These are phyloP conservation scores for Bryum argenteum DNA, from an alignment of 225 moss, liverwort and hornwort species.

Conservation along the genomic window DNA sequence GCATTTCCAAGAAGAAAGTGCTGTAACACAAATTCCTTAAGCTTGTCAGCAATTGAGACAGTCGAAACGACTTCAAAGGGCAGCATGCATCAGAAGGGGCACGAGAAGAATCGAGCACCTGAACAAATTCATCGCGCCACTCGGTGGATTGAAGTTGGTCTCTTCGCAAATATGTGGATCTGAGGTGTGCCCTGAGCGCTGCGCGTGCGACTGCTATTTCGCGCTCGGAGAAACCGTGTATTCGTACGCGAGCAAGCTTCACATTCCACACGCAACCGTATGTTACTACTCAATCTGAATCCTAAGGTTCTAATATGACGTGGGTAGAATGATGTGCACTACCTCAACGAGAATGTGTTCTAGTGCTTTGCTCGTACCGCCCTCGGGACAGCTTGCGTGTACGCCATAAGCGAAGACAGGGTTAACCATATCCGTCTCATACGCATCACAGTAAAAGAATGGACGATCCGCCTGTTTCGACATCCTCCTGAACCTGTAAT, in stretches of 20 bases:
- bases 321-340: background rate
- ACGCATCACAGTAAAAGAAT: conserved; percentile 59
- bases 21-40: conserved; percentile 39
- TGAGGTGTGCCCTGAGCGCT: conserved; percentile 48
- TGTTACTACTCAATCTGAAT: background rate
- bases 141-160: conserved; percentile 61
- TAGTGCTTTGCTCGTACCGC: conserved; percentile 66
- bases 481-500: conserved; percentile 61
- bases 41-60: background rate
- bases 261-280: background rate
- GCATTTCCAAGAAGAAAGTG: conserved; percentile 65
- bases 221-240: conserved; percentile 70
- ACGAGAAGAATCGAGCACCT: conserved; percentile 36
- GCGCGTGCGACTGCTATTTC: conserved; percentile 66
- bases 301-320: background rate
- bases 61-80: background rate
- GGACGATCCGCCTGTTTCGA: conserved; percentile 69
- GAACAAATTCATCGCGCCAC: conserved; percentile 56
- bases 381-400: conserved; percentile 65
- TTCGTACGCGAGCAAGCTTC: conserved; percentile 63
- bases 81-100: background rate
- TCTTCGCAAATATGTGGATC: conserved; percentile 65
- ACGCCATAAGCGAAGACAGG: conserved; percentile 42
- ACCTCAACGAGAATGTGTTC: conserved; percentile 82
- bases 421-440: conserved; percentile 27